phyloP scores from a whole-genome alignment of 1,284 basidiomycete species.

The Stygiomarasmius scandens region DNA sequence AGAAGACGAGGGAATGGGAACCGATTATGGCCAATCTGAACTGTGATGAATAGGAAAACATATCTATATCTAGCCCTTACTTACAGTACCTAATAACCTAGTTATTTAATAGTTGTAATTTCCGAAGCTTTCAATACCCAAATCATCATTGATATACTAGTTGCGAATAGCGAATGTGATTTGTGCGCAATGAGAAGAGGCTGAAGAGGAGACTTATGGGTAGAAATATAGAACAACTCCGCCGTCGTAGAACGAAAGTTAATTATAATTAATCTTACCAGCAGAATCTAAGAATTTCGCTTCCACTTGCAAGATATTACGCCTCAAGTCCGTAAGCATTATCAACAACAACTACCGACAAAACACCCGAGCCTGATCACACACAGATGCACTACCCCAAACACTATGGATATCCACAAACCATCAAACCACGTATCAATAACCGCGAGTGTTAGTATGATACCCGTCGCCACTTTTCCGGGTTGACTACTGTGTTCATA shows the following conservation, averaged over 20 bases:
- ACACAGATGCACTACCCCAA: slow-evolving; percentile 42
- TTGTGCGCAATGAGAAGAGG: too few relatives aligned
- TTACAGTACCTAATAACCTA: too few relatives aligned
- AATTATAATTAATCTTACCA: too few relatives aligned
- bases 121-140: too few relatives aligned
- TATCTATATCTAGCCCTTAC: neutral
- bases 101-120: too few relatives aligned
- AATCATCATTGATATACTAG: too few relatives aligned
- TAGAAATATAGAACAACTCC: too few relatives aligned
- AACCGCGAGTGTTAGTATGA: slow-evolving; percentile 42
- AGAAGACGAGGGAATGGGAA: slow-evolving; percentile 46
- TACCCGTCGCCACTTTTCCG: slow-evolving; percentile 14
- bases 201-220: too few relatives aligned
- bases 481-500: neutral
- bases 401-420: slow-evolving; percentile 35
- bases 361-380: slow-evolving; percentile 17
- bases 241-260: too few relatives aligned
- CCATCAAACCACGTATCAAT: slow-evolving; percentile 49
- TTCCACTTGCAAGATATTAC: too few relatives aligned
- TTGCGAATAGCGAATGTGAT: too few relatives aligned
- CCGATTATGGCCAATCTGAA: slow-evolving; percentile 41
- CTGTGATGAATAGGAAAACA: slow-evolving; percentile 20
- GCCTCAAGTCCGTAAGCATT: neutral
- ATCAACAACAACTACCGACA: neutral
- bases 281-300: too few relatives aligned